phyloP scores from a whole-genome alignment of 179 eudicot genomes.

The Sideroxylon spinosum region DNA sequence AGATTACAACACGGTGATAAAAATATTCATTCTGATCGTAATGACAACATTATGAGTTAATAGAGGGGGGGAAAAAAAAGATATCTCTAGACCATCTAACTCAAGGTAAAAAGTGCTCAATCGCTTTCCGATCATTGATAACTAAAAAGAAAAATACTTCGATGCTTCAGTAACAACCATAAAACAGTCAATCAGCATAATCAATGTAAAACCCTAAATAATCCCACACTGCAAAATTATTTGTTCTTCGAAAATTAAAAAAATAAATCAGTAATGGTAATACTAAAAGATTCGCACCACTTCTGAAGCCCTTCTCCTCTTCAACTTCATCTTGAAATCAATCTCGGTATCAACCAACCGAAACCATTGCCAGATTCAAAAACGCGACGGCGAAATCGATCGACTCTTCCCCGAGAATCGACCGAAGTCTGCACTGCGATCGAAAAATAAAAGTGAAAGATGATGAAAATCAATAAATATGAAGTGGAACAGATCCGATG shows the following conservation, averaged over 20 bases:
- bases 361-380: neutral
- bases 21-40: neutral
- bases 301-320: slow-evolving; percentile 31
- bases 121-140: neutral
- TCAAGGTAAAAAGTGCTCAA: neutral
- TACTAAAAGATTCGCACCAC: slow-evolving; percentile 42
- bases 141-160: neutral
- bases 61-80: neutral
- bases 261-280: neutral
- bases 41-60: too few species aligned
- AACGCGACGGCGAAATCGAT: neutral
- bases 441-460: neutral
- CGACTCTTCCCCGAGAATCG: too few species aligned
- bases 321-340: slow-evolving; percentile 15
- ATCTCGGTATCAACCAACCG: neutral
- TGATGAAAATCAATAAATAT: neutral
- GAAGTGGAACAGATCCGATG: neutral
- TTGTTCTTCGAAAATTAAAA: neutral
- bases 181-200: neutral
- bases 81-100: neutral
- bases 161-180: neutral
- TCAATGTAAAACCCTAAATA: neutral
- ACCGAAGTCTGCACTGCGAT: neutral
- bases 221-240: neutral
- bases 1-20: neutral